Conservation (phyloP, 2,329 filamentous ascomycete genomes). For the Botrytis squamosa region DNA sequence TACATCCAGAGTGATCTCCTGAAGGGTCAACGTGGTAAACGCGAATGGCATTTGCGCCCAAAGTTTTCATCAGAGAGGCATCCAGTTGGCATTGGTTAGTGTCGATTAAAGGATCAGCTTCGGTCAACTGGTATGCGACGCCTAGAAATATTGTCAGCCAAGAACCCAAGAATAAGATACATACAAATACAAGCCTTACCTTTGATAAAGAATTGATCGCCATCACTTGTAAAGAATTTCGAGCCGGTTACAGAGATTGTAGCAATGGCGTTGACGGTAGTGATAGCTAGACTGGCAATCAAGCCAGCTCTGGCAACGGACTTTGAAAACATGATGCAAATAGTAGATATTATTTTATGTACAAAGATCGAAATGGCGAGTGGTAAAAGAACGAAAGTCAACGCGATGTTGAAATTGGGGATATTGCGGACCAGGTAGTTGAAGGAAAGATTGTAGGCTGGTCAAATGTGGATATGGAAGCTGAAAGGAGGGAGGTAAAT, state of each 20-base stretch:
- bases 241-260: conserved; percentile 61
- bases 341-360: conserved; percentile 16
- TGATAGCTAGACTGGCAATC: conserved; percentile 33
- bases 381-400: conserved; percentile 5
- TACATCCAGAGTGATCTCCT: conserved; percentile 73
- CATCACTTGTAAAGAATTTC: conserved; percentile 83
- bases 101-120: conserved; percentile 73
- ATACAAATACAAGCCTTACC: conserved; percentile 47
- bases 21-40: conserved; percentile 81
- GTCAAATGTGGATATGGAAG: conserved; percentile 1
- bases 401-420: neutral
- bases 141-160: conserved; percentile 48
- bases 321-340: conserved; percentile 32
- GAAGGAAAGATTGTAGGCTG: conserved; percentile 8
- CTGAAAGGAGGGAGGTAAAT: neutral
- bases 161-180: conserved; percentile 1
- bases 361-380: conserved; percentile 12
- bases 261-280: conserved; percentile 42
- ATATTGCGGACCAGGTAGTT: conserved; percentile 5
- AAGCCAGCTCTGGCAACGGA: conserved; percentile 29
- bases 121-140: conserved; percentile 66
- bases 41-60: conserved; percentile 81
- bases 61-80: conserved; percentile 71
- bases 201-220: conserved; percentile 81
- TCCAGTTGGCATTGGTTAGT: conserved; percentile 75